Conservation (phyloP, 2,329 filamentous ascomycete species). For the Pseudogymnoascus sp. region DNA sequence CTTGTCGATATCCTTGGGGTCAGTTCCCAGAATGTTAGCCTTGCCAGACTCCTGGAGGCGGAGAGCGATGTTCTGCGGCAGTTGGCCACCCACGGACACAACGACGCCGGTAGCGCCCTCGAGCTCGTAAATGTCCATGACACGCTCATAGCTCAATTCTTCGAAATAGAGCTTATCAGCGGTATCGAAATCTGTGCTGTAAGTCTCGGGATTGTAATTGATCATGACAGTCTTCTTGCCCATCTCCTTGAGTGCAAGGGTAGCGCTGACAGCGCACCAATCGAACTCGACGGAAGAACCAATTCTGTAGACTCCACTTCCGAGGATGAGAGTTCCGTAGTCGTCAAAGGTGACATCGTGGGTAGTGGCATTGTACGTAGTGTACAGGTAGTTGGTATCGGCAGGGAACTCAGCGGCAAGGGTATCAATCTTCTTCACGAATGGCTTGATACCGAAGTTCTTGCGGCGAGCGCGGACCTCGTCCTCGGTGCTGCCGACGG, state of each 20-base stretch:
- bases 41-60: conserved; percentile 85
- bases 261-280: conserved; percentile 93
- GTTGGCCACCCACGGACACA: conserved; percentile 90
- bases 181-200: conserved; percentile 75
- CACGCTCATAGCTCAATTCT: conserved; percentile 90
- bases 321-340: conserved; percentile 80
- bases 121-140: conserved; percentile 98
- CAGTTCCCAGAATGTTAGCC: conserved; percentile 84
- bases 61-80: conserved; percentile 95
- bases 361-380: conserved; percentile 90
- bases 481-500: conserved; percentile 80
- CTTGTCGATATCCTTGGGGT: conserved; percentile 93
- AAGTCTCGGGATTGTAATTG: conserved; percentile 77
- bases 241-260: conserved; percentile 72
- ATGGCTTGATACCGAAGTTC: conserved; percentile 83
- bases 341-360: conserved; percentile 94
- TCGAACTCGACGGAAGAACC: conserved; percentile 98
- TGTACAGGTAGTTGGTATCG: conserved; percentile 92
- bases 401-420: conserved; percentile 94
- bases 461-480: conserved; percentile 79
- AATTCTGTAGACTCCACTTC: conserved; percentile 94
- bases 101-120: conserved; percentile 81
- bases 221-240: conserved; percentile 98
- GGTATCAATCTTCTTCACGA: conserved; percentile 98
- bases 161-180: conserved; percentile 95